A percentile compares a stretch with the other conserved stretches of the same genome.
Conservation (phyloP, 2,329 filamentous ascomycete species). For the Ophiognomonia clavigignenti-juglandacearum region DNA sequence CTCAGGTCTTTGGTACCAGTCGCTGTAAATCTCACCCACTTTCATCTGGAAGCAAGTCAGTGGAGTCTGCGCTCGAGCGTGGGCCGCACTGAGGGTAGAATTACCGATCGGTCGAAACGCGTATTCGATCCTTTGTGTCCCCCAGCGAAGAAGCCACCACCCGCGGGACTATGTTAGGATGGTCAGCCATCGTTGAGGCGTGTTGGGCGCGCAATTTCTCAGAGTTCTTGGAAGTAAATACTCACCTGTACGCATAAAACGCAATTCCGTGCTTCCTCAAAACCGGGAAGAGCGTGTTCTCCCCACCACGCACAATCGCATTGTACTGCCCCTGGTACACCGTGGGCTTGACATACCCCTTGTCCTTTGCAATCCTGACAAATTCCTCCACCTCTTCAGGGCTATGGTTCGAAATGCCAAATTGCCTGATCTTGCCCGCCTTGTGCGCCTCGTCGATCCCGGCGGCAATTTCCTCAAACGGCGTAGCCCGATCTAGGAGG, state of each 20-base stretch:
- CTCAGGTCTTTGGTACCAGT: slow-evolving; percentile 23
- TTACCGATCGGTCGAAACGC: slow-evolving; percentile 23
- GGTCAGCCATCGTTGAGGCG: neutral
- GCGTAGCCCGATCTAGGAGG: slow-evolving; percentile 39
- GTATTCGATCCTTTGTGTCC: slow-evolving; percentile 18
- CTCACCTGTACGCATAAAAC: slow-evolving; percentile 30
- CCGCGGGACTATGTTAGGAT: slow-evolving; percentile 2
- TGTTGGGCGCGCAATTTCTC: neutral
- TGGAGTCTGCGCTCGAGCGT: neutral
- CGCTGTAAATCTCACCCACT: slow-evolving; percentile 22
- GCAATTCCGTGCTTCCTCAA: slow-evolving; percentile 29
- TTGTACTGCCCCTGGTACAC: slow-evolving; percentile 73
- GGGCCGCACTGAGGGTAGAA: neutral
- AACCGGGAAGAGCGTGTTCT: slow-evolving; percentile 30
- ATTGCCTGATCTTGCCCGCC: slow-evolving; percentile 61
- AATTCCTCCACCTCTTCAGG: slow-evolving; percentile 71
- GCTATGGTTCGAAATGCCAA: slow-evolving; percentile 66
- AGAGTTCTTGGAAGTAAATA: neutral
- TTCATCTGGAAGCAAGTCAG: neutral
- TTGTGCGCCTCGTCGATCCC: slow-evolving; percentile 63
- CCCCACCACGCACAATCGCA: slow-evolving; percentile 24
- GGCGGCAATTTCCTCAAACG: slow-evolving; percentile 63
- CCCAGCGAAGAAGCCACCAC: slow-evolving; percentile 17
- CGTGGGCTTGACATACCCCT: slow-evolving; percentile 61
- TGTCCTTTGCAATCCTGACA: slow-evolving; percentile 58